These are phyloP conservation scores for Eucalyptus viminalis DNA, from an alignment of 345 rosid genomes.

Conservation along the genomic window DNA sequence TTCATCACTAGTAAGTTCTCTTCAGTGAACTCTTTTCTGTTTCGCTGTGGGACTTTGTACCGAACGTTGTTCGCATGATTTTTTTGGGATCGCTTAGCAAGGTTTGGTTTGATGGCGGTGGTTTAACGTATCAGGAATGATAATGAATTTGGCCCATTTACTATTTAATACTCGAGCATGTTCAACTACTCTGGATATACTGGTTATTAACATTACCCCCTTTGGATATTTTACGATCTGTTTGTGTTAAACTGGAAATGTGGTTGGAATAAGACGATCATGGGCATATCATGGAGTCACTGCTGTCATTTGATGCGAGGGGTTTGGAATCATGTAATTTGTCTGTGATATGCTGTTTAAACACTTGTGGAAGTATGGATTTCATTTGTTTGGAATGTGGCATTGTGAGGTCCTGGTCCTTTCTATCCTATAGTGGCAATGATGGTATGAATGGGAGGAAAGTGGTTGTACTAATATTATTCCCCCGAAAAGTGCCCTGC, in stretches of 20 bases:
- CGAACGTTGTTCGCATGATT: accelerated
- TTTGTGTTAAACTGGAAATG: neutral
- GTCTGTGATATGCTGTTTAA: neutral
- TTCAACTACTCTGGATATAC: neutral
- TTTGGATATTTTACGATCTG: neutral
- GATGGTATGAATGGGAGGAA: no score
- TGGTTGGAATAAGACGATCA: neutral
- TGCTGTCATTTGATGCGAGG: neutral
- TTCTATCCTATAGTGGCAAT: neutral
- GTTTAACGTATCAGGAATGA: neutral
- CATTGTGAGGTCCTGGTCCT: neutral
- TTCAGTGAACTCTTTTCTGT: neutral
- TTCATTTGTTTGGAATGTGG: neutral
- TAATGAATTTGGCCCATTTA: neutral
- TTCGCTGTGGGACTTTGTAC: neutral
- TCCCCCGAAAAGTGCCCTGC: no score
- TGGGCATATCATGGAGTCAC: neutral
- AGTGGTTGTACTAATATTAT: no score
- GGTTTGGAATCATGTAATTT: neutral
- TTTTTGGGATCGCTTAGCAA: neutral
- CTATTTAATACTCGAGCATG: neutral
- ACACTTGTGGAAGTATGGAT: neutral
- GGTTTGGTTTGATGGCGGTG: neutral
- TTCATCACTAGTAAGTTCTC: slow-evolving; percentile 62
- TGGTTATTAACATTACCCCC: accelerated